Base-by-base conservation (phyloP, 2,329 filamentous ascomycete species). In the Blastomyces gilchristii region DNA sequence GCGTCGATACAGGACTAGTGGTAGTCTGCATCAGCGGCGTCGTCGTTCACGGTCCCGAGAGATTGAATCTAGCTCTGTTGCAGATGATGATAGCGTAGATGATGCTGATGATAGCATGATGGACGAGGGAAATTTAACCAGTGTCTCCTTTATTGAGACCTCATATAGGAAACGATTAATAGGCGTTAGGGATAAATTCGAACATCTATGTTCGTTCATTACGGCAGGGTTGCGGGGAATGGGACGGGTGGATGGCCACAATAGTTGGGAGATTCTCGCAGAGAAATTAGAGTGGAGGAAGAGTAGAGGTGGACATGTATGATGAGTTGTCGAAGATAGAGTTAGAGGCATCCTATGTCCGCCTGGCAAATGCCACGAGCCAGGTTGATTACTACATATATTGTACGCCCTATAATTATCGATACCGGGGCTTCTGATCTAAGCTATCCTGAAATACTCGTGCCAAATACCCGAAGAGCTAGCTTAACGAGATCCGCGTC, bases 241-340 rank as follows among this genome's bases (percentile, higher is more conserved):
- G 11, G 87, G 90, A 59, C 83, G 91, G 68, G 88, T 87, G 43
- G 87, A 88, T 58, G 85, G 85, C 37, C 85, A 90, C 75, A 81
- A 70, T 71, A 83, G 87, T 71, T 93, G 91, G 88, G 90, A 94
- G 74, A 85, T 88, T 64, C 73, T 96, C 65, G 90, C 89, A 0
- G 90, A 96, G 73, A 89, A 88, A 78, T 74, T 96, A 54, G 88
- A 92, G 60, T 77, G 75, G 75, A 72, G 73, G 60, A 70, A 70
- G 59, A 60, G 56, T n/a, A 50, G 34, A n/a, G 34, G 39, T 11
- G 60, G 59, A 11, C 34, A 52, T 52, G 8, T 59, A 14, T 59
- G 58, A 58, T 45, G 43, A 18, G 43, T 16, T 54, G 28, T 31
- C 31, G n/a, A 22, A 41, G 43, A 18, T 43, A 34, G 37, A 4